Percentiles rank a stretch among this genome's conserved stretches.
phyloP scores from a whole-genome alignment of 2,329 filamentous ascomycete species.

The Fusarium succisae region DNA sequence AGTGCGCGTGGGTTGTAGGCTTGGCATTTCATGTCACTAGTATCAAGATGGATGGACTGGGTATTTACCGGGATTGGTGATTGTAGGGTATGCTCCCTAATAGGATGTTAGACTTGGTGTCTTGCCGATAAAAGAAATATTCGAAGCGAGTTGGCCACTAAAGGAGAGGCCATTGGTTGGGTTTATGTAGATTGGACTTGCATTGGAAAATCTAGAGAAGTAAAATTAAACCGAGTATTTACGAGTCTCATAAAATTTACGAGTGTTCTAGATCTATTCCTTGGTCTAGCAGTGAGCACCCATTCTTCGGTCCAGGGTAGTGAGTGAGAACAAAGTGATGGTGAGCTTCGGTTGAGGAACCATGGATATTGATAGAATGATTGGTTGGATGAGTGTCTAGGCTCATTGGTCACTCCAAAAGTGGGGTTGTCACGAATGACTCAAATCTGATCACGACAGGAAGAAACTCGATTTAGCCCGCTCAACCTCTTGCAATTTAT shows the following conservation, averaged over 20 bases:
- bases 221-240: not conserved
- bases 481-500: not conserved
- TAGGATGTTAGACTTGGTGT: fast-evolving
- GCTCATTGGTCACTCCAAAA: not conserved
- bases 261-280: no score
- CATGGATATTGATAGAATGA: not conserved
- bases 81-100: fast-evolving
- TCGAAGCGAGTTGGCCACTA: no score
- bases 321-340: not conserved
- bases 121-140: no score
- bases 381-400: not conserved
- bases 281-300: no score
- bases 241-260: no score
- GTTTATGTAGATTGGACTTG: not conserved
- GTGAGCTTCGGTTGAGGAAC: not conserved
- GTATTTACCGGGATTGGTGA: no score
- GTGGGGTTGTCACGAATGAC: not conserved
- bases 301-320: not conserved
- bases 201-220: not conserved
- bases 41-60: no score
- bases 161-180: not conserved
- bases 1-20: conserved; percentile 3
- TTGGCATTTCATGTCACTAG: not conserved
- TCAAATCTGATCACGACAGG: not conserved
- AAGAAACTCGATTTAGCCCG: not conserved